Conservation (phyloP, 2,329 filamentous ascomycete species). For the Dactylellina leptospora region DNA sequence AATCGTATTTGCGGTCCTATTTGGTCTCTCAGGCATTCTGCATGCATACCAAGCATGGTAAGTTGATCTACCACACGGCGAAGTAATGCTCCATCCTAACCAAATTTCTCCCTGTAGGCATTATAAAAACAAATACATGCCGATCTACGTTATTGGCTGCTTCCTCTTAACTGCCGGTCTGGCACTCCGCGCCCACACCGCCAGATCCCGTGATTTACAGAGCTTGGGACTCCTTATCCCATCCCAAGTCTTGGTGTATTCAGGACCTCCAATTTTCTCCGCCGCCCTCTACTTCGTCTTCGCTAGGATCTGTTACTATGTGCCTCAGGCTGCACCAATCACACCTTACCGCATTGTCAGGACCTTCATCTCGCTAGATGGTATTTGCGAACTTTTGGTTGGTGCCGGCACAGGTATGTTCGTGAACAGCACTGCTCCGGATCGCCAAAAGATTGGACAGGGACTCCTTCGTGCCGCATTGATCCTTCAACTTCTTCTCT, state of each 20-base stretch:
- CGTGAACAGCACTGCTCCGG: slow-evolving; percentile 37
- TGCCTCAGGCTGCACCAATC: slow-evolving; percentile 49
- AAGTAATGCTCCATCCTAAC: background rate
- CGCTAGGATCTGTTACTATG: slow-evolving; percentile 43
- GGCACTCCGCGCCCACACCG: slow-evolving; percentile 35
- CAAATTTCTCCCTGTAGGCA: slow-evolving; percentile 12
- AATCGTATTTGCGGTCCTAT: slow-evolving; percentile 41
- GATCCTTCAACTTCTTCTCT: slow-evolving; percentile 43
- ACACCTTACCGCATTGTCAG: slow-evolving; percentile 43
- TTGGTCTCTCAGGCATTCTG: slow-evolving; percentile 29
- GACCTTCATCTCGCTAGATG: slow-evolving; percentile 51
- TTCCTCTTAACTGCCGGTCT: slow-evolving; percentile 26
- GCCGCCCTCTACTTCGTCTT: slow-evolving; percentile 49
- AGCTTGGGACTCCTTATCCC: slow-evolving; percentile 47
- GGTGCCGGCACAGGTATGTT: slow-evolving; percentile 47
- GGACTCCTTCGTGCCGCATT: slow-evolving; percentile 45
- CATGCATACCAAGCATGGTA: slow-evolving; percentile 45
- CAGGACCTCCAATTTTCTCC: slow-evolving; percentile 49
- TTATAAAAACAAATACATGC: slow-evolving; percentile 52
- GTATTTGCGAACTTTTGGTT: slow-evolving; percentile 44
- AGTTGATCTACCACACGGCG: background rate
- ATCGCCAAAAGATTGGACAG: slow-evolving; percentile 43
- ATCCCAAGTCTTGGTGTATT: slow-evolving; percentile 46
- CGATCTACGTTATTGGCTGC: slow-evolving; percentile 34
- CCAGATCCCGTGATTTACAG: slow-evolving; percentile 21